Evolutionary conservation across 495 filamentous ascomycete species (phyloP).

Genomic region (Neurospora intermedia): DNA sequence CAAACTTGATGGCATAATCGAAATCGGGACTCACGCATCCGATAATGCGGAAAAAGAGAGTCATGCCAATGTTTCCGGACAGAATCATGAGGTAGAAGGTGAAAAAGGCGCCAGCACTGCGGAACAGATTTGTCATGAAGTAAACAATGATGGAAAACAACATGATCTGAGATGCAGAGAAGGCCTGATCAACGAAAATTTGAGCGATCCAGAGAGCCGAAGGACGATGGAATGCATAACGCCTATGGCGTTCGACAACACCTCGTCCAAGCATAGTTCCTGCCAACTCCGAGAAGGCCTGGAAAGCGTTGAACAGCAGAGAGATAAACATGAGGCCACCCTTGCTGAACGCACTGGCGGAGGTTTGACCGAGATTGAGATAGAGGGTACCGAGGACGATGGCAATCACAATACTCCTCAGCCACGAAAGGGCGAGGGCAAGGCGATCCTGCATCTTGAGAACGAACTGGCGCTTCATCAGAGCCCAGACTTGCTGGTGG

Average conservation of each 20-base stretch:
- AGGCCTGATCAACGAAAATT: constrained; percentile 66
- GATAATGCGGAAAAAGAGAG: constrained; percentile 67
- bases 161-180: constrained; percentile 54
- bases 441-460: constrained; percentile 82
- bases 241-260: constrained; percentile 68
- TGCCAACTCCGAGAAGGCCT: constrained; percentile 64
- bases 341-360: constrained; percentile 62
- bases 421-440: constrained; percentile 61
- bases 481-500: constrained; percentile 66
- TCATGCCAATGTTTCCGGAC: constrained; percentile 64
- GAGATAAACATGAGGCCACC: constrained; percentile 68
- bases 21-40: constrained; percentile 74
- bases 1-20: constrained; percentile 76
- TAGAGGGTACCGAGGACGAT: constrained; percentile 72
- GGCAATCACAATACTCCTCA: constrained; percentile 63
- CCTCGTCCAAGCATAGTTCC: constrained; percentile 61
- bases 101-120: constrained; percentile 65
- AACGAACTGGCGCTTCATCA: constrained; percentile 73
- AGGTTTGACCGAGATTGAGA: constrained; percentile 54
- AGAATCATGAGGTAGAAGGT: constrained; percentile 64
- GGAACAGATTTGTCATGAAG: constrained; percentile 62
- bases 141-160: constrained; percentile 69
- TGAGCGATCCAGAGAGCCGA: constrained; percentile 73
- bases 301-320: constrained; percentile 70
- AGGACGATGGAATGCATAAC: constrained; percentile 69